These are phyloP conservation scores for Lecanicillium sp. DNA, from an alignment of 2,329 filamentous ascomycete genomes.

Conservation along the genomic window DNA sequence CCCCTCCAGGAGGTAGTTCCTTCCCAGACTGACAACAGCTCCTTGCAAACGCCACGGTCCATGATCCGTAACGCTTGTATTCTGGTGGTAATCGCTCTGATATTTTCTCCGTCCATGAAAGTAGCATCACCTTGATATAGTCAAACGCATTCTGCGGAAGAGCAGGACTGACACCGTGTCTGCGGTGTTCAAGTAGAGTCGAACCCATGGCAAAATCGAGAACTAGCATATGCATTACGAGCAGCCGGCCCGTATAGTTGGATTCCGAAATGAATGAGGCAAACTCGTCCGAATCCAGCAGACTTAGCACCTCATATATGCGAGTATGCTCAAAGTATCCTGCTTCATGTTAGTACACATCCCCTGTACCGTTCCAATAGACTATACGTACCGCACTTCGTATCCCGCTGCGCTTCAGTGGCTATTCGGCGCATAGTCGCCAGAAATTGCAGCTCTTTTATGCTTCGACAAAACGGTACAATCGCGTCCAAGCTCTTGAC, in stretches of 20 bases:
- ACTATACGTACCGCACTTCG: slow-evolving; percentile 1
- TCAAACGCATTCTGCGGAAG: slow-evolving; percentile 12
- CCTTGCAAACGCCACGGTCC: slow-evolving; percentile 19
- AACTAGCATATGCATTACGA: slow-evolving; percentile 9
- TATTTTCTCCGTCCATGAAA: slow-evolving; percentile 30
- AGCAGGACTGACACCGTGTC: neutral
- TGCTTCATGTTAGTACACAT: neutral
- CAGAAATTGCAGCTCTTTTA: slow-evolving; percentile 6
- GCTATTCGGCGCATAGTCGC: slow-evolving; percentile 7
- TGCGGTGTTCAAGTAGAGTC: slow-evolving; percentile 3
- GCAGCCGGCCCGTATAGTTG: slow-evolving; percentile 5
- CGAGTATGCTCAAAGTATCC: slow-evolving; percentile 8
- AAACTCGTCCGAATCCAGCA: slow-evolving; percentile 4
- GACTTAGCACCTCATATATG: slow-evolving; percentile 5
- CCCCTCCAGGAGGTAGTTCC: slow-evolving; percentile 2
- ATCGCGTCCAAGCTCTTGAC: slow-evolving; percentile 4
- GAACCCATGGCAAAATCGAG: slow-evolving; percentile 8
- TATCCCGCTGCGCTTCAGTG: slow-evolving; percentile 2
- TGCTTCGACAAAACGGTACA: slow-evolving; percentile 6
- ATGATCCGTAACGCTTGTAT: slow-evolving; percentile 24
- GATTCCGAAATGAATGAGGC: slow-evolving; percentile 6
- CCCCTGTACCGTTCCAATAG: too few species aligned
- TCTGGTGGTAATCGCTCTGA: slow-evolving; percentile 20
- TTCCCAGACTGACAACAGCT: slow-evolving; percentile 9
- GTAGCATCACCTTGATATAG: slow-evolving; percentile 19